Evolutionary conservation across 1,284 basidiomycete species (phyloP).

Genomic region (Cryptococcus wingfieldii): DNA sequence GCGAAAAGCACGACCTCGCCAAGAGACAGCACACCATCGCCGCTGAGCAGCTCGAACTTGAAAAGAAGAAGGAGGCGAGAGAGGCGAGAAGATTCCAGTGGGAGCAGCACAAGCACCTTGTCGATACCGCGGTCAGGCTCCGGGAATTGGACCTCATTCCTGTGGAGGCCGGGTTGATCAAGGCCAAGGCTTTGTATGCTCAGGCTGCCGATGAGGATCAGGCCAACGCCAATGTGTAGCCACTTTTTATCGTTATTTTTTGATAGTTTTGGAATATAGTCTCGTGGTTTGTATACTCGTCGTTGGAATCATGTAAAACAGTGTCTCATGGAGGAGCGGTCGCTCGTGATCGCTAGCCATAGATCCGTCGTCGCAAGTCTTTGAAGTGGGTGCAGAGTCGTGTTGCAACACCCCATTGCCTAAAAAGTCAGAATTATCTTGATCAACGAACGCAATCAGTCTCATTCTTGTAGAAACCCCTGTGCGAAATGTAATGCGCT

Average conservation of each 20-base stretch:
- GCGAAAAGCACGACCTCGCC: constrained; percentile 2
- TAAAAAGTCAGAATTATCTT: too few relatives aligned
- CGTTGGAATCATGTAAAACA: background rate
- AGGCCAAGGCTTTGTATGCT: background rate
- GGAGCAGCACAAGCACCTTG: constrained; percentile 3
- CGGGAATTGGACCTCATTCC: background rate
- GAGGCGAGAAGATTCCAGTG: background rate
- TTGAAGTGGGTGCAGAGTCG: too few relatives aligned
- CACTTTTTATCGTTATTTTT: background rate
- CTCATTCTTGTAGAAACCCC: background rate
- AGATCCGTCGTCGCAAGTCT: too few relatives aligned
- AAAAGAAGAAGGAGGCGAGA: background rate
- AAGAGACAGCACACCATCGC: background rate
- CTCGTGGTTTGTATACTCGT: background rate
- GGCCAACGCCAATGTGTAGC: background rate
- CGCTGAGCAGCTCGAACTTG: background rate
- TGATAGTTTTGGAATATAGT: background rate
- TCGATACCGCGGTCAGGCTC: constrained; percentile 1
- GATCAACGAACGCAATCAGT: background rate
- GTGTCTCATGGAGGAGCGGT: background rate
- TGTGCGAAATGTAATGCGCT: constrained; percentile 17
- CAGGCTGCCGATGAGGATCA: background rate
- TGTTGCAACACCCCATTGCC: too few relatives aligned
- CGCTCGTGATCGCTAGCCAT: too few relatives aligned
- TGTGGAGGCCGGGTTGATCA: background rate